A percentile compares a stretch with the other conserved stretches of the same genome.
Conservation (phyloP, 257 asterid genomes). For the Solanum medicagineum region DNA sequence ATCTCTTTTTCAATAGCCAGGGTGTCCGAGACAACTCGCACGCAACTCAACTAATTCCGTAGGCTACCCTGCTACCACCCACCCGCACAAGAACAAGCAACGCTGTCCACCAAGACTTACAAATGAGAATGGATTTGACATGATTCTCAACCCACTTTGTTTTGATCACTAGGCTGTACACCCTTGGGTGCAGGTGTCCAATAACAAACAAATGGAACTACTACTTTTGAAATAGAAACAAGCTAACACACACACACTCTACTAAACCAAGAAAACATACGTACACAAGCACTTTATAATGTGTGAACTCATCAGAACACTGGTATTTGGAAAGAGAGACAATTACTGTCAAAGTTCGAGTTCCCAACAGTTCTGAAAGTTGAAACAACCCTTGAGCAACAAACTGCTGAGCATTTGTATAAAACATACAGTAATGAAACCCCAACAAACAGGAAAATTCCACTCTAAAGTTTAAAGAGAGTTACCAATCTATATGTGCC, state of each 20-base stretch:
- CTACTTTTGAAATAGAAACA: not conserved
- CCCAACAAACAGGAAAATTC: not conserved
- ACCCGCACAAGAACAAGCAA: not conserved
- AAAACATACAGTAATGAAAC: not conserved
- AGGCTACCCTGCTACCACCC: not conserved
- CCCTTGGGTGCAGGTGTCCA: not conserved
- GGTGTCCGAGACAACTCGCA: not conserved
- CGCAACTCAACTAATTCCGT: not conserved
- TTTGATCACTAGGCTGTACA: not conserved
- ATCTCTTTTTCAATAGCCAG: not conserved
- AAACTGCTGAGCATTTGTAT: not conserved
- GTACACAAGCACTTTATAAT: not conserved
- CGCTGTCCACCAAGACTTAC: not conserved
- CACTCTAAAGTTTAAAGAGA: not conserved
- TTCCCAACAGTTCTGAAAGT: not conserved
- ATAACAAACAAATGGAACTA: not conserved
- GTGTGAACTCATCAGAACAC: not conserved
- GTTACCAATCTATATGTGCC: conserved; percentile 92
- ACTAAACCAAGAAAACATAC: not conserved
- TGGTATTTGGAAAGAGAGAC: not conserved
- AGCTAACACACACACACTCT: not conserved
- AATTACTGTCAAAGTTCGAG: not conserved
- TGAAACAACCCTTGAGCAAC: not conserved
- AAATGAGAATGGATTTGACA: not conserved
- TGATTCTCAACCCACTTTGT: not conserved